These are phyloP conservation scores for Neodidymelliopsis sp. DNA, from an alignment of 2,329 filamentous ascomycete genomes.

Conservation along the genomic window DNA sequence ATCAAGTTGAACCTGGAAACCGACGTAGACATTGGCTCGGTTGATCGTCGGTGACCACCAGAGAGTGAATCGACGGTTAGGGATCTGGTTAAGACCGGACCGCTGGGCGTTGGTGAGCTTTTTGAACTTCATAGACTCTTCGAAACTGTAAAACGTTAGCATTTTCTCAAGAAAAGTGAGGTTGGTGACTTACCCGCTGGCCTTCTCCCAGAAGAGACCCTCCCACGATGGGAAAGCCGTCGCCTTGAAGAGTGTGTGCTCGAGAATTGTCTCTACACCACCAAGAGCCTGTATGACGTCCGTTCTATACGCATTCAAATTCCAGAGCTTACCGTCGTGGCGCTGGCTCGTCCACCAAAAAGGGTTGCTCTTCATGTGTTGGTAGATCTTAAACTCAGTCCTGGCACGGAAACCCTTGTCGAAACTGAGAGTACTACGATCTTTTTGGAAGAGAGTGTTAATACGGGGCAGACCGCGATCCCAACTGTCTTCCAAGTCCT, in stretches of 20 bases:
- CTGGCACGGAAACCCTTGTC: slow-evolving; percentile 97
- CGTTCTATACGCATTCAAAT: slow-evolving; percentile 91
- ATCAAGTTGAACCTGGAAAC: slow-evolving; percentile 99
- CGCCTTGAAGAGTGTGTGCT: slow-evolving; percentile 95
- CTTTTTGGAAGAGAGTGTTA: slow-evolving; percentile 98
- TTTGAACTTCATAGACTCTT: slow-evolving; percentile 90
- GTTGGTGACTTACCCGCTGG: slow-evolving; percentile 47
- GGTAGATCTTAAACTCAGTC: slow-evolving; percentile 97
- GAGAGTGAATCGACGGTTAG: slow-evolving; percentile 95
- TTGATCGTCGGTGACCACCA: slow-evolving; percentile 97
- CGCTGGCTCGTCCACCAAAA: slow-evolving; percentile 99
- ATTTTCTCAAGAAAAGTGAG: neutral
- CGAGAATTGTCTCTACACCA: slow-evolving; percentile 96
- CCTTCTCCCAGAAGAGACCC: slow-evolving; percentile 88
- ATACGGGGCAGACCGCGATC: slow-evolving; percentile 96
- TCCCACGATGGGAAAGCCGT: slow-evolving; percentile 98
- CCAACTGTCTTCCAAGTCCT: slow-evolving; percentile 98
- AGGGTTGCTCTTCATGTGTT: slow-evolving; percentile 98
- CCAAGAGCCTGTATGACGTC: slow-evolving; percentile 96
- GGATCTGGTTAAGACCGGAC: slow-evolving; percentile 97
- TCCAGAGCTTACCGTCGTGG: slow-evolving; percentile 98
- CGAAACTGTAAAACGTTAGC: slow-evolving; percentile 28
- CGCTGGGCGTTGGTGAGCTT: slow-evolving; percentile 97
- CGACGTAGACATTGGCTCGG: slow-evolving; percentile 95
- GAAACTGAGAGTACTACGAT: slow-evolving; percentile 94